Conservation (phyloP, 1,284 basidiomycete genomes). For the Cerrena zonata region DNA sequence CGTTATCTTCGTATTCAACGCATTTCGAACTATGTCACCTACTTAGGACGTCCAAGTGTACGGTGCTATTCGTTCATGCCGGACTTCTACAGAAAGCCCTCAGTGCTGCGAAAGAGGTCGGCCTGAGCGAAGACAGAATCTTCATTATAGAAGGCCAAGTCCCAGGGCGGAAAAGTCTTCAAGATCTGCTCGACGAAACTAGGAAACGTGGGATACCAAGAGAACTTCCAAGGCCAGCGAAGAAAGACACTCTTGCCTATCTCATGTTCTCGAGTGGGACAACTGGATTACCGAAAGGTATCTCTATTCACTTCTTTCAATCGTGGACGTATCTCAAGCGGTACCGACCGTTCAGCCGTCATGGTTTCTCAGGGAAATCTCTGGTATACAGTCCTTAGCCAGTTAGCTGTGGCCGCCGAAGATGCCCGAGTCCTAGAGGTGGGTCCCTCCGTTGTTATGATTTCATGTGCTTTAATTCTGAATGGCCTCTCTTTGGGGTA, state of each 20-base stretch:
- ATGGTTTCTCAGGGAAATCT: slow-evolving; percentile 74
- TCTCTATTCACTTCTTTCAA: slow-evolving; percentile 9
- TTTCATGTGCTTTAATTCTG: no score
- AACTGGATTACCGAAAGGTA: slow-evolving; percentile 71
- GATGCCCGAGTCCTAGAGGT: slow-evolving; percentile 25
- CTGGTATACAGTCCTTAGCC: slow-evolving; percentile 43
- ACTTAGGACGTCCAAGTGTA: slow-evolving; percentile 47
- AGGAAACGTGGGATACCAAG: slow-evolving; percentile 34
- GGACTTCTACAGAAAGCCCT: slow-evolving; percentile 44
- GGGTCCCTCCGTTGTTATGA: no score
- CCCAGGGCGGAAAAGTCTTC: slow-evolving; percentile 38
- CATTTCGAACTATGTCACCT: slow-evolving; percentile 59
- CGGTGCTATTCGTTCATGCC: slow-evolving; percentile 58
- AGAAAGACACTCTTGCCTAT: slow-evolving; percentile 59
- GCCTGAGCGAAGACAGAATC: slow-evolving; percentile 46
- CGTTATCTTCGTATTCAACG: slow-evolving; percentile 63
- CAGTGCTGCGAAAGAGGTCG: slow-evolving; percentile 44
- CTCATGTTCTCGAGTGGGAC: slow-evolving; percentile 75
- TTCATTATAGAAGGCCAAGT: slow-evolving; percentile 45
- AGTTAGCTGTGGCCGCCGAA: slow-evolving; percentile 26
- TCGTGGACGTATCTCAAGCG: neutral
- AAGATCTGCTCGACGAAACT: slow-evolving; percentile 40
- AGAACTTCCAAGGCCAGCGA: slow-evolving; percentile 41
- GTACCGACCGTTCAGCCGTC: slow-evolving; percentile 60
- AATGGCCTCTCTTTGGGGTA: no score